These are phyloP conservation scores for Ustilago xerochloae DNA, from an alignment of 1,284 basidiomycete genomes.

Conservation along the genomic window DNA sequence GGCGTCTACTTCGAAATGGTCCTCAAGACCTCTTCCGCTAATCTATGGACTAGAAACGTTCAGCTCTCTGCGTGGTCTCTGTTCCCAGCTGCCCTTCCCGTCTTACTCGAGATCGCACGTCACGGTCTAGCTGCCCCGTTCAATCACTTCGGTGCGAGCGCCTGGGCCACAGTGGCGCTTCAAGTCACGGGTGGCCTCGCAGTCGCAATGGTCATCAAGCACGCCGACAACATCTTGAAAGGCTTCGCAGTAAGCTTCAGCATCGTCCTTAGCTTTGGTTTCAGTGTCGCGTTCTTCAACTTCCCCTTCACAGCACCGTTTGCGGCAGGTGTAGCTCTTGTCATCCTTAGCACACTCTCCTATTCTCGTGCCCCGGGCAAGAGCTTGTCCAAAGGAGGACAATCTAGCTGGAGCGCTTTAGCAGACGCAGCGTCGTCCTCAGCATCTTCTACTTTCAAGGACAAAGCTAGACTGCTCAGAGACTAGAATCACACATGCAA, in stretches of 20 bases:
- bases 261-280: constrained; percentile 91
- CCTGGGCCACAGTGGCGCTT: constrained; percentile 86
- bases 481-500: constrained; percentile 7
- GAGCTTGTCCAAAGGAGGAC: constrained; percentile 1
- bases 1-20: constrained; percentile 99
- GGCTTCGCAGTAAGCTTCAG: constrained; percentile 90
- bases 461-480: constrained; percentile 34
- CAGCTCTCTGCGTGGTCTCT: constrained; percentile 94
- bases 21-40: constrained; percentile 84
- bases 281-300: constrained; percentile 85
- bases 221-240: constrained; percentile 71
- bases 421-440: constrained; percentile 28
- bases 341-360: constrained; percentile 86
- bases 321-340: constrained; percentile 81
- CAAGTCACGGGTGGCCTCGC: constrained; percentile 90
- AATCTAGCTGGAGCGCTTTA: constrained; percentile 16
- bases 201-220: constrained; percentile 77
- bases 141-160: constrained; percentile 80
- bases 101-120: constrained; percentile 73
- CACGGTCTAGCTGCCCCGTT: constrained; percentile 57
- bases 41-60: constrained; percentile 96
- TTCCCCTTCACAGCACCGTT: constrained; percentile 87
- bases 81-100: constrained; percentile 85
- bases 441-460: constrained; percentile 17
- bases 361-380: constrained; percentile 71